A percentile compares a stretch with the other conserved stretches of the same genome.
phyloP scores from a whole-genome alignment of 495 filamentous ascomycete genomes.

The Parmelia sp. region DNA sequence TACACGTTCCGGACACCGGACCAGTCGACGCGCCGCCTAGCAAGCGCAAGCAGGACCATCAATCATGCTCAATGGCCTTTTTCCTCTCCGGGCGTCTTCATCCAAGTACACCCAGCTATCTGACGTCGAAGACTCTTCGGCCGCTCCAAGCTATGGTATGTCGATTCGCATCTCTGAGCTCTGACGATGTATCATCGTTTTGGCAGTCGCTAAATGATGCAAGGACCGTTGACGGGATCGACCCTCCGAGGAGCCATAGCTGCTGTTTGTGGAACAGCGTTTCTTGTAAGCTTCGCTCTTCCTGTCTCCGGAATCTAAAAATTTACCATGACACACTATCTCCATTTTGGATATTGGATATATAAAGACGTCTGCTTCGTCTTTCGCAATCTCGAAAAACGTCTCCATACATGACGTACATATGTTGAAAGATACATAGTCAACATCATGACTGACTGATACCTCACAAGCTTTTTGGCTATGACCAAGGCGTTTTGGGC shows the following conservation, averaged over 20 bases:
- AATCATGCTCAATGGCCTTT: neutral
- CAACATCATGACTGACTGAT: neutral
- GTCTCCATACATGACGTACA: neutral
- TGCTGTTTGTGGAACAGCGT: constrained; percentile 20
- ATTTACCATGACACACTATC: no score
- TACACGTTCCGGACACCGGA: neutral
- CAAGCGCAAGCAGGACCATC: neutral
- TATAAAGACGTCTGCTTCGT: neutral
- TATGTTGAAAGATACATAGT: neutral
- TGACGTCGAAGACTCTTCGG: neutral
- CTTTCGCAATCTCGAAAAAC: no score
- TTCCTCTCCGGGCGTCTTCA: neutral
- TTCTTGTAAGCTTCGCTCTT: constrained; percentile 17
- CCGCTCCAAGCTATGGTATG: neutral
- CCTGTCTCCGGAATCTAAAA: no score
- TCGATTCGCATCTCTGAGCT: neutral
- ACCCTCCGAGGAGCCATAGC: constrained; percentile 21
- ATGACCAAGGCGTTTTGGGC: constrained; percentile 53
- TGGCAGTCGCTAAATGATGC: neutral
- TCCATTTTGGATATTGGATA: no score
- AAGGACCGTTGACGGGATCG: constrained; percentile 13
- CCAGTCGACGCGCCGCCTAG: neutral
- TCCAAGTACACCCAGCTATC: neutral
- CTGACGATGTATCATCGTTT: neutral
- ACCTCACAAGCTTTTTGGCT: constrained; percentile 43